These are phyloP conservation scores for barrel medic (Medicago truncatula) DNA, from an alignment of 306 rosid species.

Conservation along the genomic window MtrunA17r5.0-ANR NC_053049.1:7515501-7516000, in stretches of 20 bases:
- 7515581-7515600: no score
- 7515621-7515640: no score
- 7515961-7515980: slow-evolving; percentile 23
- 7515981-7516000: slow-evolving; percentile 41
- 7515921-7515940: slow-evolving; percentile 33
- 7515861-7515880: slow-evolving; percentile 24
- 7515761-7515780: slow-evolving; percentile 21
- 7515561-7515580: neutral
- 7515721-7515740: slow-evolving; percentile 24
- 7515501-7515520: no score
- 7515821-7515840: slow-evolving; percentile 34
- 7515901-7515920: slow-evolving; percentile 38
- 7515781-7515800: neutral
- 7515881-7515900: no score
- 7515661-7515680: neutral
- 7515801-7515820: slow-evolving; percentile 26
- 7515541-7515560: neutral
- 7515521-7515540: no score
- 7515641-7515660: neutral
- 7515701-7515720: neutral
- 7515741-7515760: slow-evolving; percentile 16
- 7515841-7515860: slow-evolving; percentile 30
- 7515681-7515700: slow-evolving; percentile 26
- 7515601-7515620: neutral
- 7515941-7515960: slow-evolving; percentile 33